Evolutionary conservation across 2,329 filamentous ascomycete species (phyloP).

Genomic region (Monilinia laxa): DNA sequence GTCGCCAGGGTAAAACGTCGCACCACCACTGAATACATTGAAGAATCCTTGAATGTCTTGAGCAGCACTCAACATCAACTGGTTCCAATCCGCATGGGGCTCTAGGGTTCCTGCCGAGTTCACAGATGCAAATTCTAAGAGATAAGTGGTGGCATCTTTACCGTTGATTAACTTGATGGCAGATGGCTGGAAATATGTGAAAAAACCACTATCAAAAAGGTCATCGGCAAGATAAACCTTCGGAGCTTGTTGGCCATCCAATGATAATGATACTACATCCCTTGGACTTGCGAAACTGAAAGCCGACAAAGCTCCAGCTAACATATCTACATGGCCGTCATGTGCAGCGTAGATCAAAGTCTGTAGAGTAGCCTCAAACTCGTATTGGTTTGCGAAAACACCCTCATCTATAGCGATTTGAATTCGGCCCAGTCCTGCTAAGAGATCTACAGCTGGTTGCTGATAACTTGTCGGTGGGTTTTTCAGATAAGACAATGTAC

Average conservation of each 20-base stretch:
- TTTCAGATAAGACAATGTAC: slow-evolving; percentile 43
- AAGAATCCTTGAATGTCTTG: slow-evolving; percentile 40
- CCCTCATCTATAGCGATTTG: slow-evolving; percentile 43
- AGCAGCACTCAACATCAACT: slow-evolving; percentile 32
- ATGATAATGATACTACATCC: slow-evolving; percentile 57
- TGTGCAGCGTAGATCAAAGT: slow-evolving; percentile 51
- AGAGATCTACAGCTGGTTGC: slow-evolving; percentile 49
- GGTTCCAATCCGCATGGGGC: slow-evolving; percentile 43
- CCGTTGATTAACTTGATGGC: slow-evolving; percentile 56
- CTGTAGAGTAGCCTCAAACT: slow-evolving; percentile 56
- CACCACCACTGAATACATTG: slow-evolving; percentile 38
- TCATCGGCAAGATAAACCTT: slow-evolving; percentile 39
- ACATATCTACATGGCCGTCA: slow-evolving; percentile 61
- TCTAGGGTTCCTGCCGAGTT: slow-evolving; percentile 41
- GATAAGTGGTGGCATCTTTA: slow-evolving; percentile 47
- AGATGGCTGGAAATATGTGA: slow-evolving; percentile 39
- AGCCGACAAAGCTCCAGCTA: slow-evolving; percentile 50
- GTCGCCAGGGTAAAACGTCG: slow-evolving; percentile 44
- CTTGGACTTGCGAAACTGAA: slow-evolving; percentile 52
- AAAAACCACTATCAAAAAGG: slow-evolving; percentile 40
- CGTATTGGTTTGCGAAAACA: slow-evolving; percentile 52
- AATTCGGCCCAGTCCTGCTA: slow-evolving; percentile 47
- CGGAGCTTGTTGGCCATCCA: slow-evolving; percentile 49
- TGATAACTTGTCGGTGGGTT: slow-evolving; percentile 52
- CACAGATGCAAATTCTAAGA: slow-evolving; percentile 46